Percentiles rank a stretch among this genome's conserved stretches.
These are phyloP conservation scores for Allium sativum DNA, from an alignment of 106 monocot genomes.

Conservation along the genomic window DNA sequence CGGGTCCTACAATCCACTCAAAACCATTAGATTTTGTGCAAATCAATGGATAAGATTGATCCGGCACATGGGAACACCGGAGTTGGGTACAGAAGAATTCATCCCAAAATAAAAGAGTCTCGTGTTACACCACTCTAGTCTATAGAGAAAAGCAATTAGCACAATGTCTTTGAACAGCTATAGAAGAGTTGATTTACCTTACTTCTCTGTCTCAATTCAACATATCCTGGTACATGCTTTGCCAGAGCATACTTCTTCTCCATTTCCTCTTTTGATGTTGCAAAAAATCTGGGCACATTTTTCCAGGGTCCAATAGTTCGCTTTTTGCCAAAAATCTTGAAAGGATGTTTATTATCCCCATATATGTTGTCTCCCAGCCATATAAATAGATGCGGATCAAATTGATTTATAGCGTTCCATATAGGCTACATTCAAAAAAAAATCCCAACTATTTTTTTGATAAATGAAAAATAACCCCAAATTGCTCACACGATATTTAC, in stretches of 20 bases:
- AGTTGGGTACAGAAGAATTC: no score
- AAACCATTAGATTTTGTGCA: no score
- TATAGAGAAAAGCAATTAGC: no score
- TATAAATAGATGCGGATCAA: conserved; percentile 70
- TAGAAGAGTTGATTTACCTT: conserved; percentile 24
- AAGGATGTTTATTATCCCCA: conserved; percentile 56
- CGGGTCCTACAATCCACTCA: no score
- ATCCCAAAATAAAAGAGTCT: no score
- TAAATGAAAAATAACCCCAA: not conserved
- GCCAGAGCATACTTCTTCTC: conserved; percentile 15
- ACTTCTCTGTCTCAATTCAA: conserved; percentile 33
- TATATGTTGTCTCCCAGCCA: conserved; percentile 90
- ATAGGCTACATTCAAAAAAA: conserved; percentile 41
- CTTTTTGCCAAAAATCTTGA: conserved; percentile 46
- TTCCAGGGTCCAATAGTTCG: conserved; percentile 82
- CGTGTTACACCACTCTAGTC: no score
- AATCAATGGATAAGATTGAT: no score
- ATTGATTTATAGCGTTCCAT: conserved; percentile 58
- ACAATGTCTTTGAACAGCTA: not conserved
- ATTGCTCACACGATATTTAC: not conserved
- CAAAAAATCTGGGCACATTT: conserved; percentile 33
- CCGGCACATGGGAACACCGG: no score
- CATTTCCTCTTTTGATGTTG: conserved; percentile 5
- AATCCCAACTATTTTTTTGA: no score
- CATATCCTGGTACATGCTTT: conserved; percentile 62